Conservation (phyloP, 768 basidiomycete genomes). For the Leccinum longicurvipes region DNA sequence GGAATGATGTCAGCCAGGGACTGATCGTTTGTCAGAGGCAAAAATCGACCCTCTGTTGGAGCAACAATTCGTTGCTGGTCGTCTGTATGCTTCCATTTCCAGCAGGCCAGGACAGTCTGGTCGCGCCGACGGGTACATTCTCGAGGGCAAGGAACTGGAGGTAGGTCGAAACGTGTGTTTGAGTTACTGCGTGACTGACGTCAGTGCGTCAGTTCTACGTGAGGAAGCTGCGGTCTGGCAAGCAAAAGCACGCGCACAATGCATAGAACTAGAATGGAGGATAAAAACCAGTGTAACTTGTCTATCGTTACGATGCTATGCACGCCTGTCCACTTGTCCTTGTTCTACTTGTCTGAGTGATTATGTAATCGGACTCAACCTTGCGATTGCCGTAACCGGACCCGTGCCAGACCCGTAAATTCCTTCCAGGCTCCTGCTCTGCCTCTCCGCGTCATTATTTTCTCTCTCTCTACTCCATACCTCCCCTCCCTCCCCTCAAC, state of each 20-base stretch:
- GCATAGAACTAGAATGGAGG: slow-evolving; percentile 34
- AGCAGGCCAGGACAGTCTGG: slow-evolving; percentile 97
- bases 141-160: slow-evolving; percentile 99
- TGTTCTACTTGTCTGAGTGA: slow-evolving; percentile 2
- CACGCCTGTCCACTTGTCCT: too few species aligned
- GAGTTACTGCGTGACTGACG: slow-evolving; percentile 18
- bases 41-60: slow-evolving; percentile 92
- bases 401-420: slow-evolving; percentile 21
- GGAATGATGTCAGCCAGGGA: neutral
- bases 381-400: slow-evolving; percentile 30
- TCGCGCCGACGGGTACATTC: slow-evolving; percentile 93
- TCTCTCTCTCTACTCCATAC: slow-evolving; percentile 3
- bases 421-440: slow-evolving; percentile 24
- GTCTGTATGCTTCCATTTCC: slow-evolving; percentile 89
- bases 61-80: slow-evolving; percentile 88
- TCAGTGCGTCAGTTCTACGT: slow-evolving; percentile 74
- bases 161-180: slow-evolving; percentile 38
- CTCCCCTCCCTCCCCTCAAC: slow-evolving; percentile 10
- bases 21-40: slow-evolving; percentile 52
- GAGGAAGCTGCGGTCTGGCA: slow-evolving; percentile 88
- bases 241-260: slow-evolving; percentile 85
- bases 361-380: slow-evolving; percentile 22
- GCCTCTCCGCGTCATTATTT: slow-evolving; percentile 32
- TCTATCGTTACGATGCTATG: slow-evolving; percentile 4
- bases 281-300: neutral